These are phyloP conservation scores for Solanum peruvianum DNA, from an alignment of 257 asterid species.

Conservation along the genomic window DNA sequence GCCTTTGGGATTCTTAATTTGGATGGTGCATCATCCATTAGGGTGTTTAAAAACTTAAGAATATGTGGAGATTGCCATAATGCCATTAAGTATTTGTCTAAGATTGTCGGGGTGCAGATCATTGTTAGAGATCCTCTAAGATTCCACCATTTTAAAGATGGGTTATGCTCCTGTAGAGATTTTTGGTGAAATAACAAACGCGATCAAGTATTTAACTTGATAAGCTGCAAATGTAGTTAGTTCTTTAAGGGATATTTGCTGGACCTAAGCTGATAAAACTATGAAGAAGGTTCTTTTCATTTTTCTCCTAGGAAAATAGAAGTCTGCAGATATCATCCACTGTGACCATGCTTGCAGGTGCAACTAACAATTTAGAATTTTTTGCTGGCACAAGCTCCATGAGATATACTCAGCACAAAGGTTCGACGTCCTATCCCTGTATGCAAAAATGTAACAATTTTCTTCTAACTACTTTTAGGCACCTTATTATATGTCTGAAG, in stretches of 20 bases:
- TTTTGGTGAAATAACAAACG: constrained; percentile 10
- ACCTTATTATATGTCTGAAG: background rate
- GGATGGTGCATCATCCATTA: constrained; percentile 40
- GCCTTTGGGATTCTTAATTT: constrained; percentile 61
- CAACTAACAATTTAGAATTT: background rate
- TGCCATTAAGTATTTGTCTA: constrained; percentile 40
- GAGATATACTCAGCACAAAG: background rate
- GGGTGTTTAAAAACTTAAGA: constrained; percentile 49
- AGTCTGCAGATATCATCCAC: background rate
- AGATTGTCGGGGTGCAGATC: constrained; percentile 12
- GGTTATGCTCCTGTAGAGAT: constrained; percentile 19
- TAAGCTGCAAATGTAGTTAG: background rate
- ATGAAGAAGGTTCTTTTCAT: background rate
- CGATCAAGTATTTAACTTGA: background rate
- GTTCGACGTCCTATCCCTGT: background rate
- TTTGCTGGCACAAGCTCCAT: background rate
- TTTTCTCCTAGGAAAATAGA: background rate
- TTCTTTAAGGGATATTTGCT: background rate
- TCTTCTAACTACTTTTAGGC: background rate
- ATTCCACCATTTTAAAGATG: constrained; percentile 19
- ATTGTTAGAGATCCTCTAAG: constrained; percentile 15
- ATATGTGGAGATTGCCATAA: constrained; percentile 22
- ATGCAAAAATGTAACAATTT: background rate
- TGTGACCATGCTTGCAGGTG: background rate
- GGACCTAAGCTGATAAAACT: background rate